Conservation (phyloP, 2,329 filamentous ascomycete species). For the Keithomyces neogunnii region DNA sequence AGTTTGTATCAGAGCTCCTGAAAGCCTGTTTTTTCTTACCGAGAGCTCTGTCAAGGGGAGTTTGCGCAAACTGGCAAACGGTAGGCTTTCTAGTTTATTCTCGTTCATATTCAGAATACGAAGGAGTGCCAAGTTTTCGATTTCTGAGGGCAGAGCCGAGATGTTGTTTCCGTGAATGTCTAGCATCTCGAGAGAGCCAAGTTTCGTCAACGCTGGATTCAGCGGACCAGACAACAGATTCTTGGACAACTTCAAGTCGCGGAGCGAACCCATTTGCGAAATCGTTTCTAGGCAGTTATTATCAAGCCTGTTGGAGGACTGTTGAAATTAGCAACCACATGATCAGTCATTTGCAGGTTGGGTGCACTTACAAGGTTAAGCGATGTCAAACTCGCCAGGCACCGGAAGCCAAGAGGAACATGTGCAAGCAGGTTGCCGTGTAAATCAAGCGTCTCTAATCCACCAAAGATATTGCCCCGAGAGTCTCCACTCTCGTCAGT, state of each 20-base stretch:
- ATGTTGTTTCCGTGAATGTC: constrained; percentile 79
- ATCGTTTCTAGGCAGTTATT: constrained; percentile 67
- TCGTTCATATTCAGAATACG: constrained; percentile 71
- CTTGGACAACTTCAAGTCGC: constrained; percentile 73
- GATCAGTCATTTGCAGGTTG: neutral
- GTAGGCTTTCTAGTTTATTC: constrained; percentile 65
- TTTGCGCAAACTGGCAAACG: constrained; percentile 58
- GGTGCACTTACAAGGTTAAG: constrained; percentile 63
- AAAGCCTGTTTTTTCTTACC: constrained; percentile 70
- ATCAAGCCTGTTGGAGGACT: constrained; percentile 75
- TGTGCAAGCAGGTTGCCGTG: constrained; percentile 72
- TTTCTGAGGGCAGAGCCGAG: constrained; percentile 55
- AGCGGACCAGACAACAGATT: constrained; percentile 67
- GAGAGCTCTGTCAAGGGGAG: constrained; percentile 67
- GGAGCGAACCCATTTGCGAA: constrained; percentile 60
- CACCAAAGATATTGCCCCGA: constrained; percentile 69
- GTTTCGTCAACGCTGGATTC: constrained; percentile 50
- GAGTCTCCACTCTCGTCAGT: constrained; percentile 57
- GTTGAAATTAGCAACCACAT: constrained; percentile 12
- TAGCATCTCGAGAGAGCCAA: constrained; percentile 67
- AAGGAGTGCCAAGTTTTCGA: constrained; percentile 61
- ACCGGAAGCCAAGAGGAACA: constrained; percentile 67
- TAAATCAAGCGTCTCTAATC: constrained; percentile 71
- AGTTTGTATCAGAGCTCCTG: constrained; percentile 61
- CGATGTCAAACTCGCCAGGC: constrained; percentile 64